Evolutionary conservation across 331 rosid genomes (phyloP), one percentile per base, ranked within the genome.

Genomic region (Quercus phellos): DNA sequence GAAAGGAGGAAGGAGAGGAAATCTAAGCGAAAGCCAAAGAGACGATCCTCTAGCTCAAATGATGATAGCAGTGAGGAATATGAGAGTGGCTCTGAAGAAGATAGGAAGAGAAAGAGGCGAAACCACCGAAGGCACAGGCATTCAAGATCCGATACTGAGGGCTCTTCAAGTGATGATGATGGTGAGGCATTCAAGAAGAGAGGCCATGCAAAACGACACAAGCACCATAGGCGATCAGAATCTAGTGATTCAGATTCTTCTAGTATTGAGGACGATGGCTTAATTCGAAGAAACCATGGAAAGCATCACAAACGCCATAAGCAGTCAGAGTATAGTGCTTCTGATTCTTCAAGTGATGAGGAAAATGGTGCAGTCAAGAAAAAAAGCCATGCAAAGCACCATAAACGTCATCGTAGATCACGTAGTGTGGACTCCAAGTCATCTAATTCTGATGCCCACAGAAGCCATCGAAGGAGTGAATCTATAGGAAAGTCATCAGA

Each of bases 61-160:
- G 91, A 85, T 82, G 85, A 77, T 70, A 82, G 88, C 80, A 68
- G 78, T 11, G 90, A 88, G 73, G 91, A 84, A 27, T 84, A 71
- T 51, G 90, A 73, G 32, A 84, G 80, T 61, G 76, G 73, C 79
- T 90, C 81, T 72, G 90, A 84, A 58, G 90, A 81, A 77, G 92
- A 84, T 74, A 84, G 87, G 85, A 94, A 82, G 70, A 87, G 90
- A 84, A 91, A 85, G 91, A 92, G 81, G 88, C 78, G 67, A 79
- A 83, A 73, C 79, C 92, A 59, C 73, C 85, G 75, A 81, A 90
- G 82, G 82, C 86, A 77, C 46, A 83, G 74, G 70, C 88, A 74
- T 56, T 86, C 86, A 11, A 83, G 81, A 73, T 86, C 93, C 30
- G 90, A 87, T 77, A 85, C 61, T 72, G 79, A 78, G 13, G 77